Conservation (phyloP, 345 rosid species). For the Brassica rapa region DNA sequence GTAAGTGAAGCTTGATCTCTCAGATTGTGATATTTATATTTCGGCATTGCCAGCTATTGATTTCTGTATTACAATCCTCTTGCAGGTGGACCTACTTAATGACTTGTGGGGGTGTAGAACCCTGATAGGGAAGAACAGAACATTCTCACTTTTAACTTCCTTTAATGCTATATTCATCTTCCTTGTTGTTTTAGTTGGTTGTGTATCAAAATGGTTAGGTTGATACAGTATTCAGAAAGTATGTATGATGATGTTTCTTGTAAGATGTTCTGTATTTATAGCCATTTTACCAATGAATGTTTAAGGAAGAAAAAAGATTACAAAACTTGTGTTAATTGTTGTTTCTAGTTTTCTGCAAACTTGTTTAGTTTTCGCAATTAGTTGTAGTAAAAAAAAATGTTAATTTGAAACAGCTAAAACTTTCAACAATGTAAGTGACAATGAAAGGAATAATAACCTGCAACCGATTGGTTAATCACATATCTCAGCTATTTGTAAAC, state of each 20-base stretch:
- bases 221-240: slow-evolving; percentile 35
- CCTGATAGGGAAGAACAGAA: slow-evolving; percentile 50
- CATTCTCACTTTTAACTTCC: slow-evolving; percentile 29
- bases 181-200: slow-evolving; percentile 33
- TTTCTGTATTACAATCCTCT: slow-evolving; percentile 7
- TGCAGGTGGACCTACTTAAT: slow-evolving; percentile 47
- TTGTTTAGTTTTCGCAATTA: too few species aligned
- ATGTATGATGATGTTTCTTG: slow-evolving; percentile 39
- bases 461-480: too few species aligned
- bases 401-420: too few species aligned
- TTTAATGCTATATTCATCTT: slow-evolving; percentile 31
- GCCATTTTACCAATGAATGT: background rate
- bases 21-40: background rate
- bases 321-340: background rate
- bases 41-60: slow-evolving; percentile 5
- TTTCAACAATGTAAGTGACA: too few species aligned
- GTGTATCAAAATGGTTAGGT: slow-evolving; percentile 55
- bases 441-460: too few species aligned
- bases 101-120: slow-evolving; percentile 34
- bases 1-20: slow-evolving; percentile 20
- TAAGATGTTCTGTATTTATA: background rate
- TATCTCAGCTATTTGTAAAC: too few species aligned
- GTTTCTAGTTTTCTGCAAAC: background rate
- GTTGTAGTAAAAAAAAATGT: too few species aligned
- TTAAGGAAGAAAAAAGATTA: background rate